Evolutionary conservation across 805 yeast genomes (phyloP), one percentile per base, ranked within the genome.

Genomic region (Pichia pseudocactophila): DNA sequence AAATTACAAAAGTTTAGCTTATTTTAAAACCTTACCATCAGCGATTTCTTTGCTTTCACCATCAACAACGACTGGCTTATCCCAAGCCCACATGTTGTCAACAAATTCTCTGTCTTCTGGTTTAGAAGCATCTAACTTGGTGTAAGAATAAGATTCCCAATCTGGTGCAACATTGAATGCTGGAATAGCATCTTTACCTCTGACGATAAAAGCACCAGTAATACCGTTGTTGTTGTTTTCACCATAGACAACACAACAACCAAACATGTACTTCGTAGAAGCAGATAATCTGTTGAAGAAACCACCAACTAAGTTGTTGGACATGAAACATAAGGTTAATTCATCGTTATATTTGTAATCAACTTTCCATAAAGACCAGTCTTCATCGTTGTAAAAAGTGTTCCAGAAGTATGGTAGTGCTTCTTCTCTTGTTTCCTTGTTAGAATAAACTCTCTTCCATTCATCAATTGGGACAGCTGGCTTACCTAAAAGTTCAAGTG

Each of bases 121-220:
- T 55, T 77, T 76, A 58, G 87, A 57, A 48, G 82, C 76, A 64
- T 90, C 97, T 61, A 90, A 74, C 73, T 85, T 80, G 63, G 78
- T 70, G 83, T 76, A 87, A 46, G 64, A 62, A 73, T 86, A 90
- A 39, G 96, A 86, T 73, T 90, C 97, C 95, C 95, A 88, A 72
- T 92, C 98, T 68, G 98, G 97, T 62, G 97, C 98, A 66, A 92
- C 97, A 53, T 90, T 84, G 62, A 90, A 87, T 50, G 96, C 98
- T 66, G 97, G 95, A 44, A 57, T 76, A 63, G 57, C 70, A 49
- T 90, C 96, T 70, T 90, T 86, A 59, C 98, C 98, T 74, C 97
- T 88, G 62, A 90, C 81, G 62, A 92, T 69, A 76, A 90, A 82
- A 63, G 82, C 95, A 74, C 96, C 97, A 57, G 85, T 72, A 64